Base-by-base conservation (phyloP, 1,139 yeast genomes). In the Spencermartinsiella ligniputridi region DNA sequence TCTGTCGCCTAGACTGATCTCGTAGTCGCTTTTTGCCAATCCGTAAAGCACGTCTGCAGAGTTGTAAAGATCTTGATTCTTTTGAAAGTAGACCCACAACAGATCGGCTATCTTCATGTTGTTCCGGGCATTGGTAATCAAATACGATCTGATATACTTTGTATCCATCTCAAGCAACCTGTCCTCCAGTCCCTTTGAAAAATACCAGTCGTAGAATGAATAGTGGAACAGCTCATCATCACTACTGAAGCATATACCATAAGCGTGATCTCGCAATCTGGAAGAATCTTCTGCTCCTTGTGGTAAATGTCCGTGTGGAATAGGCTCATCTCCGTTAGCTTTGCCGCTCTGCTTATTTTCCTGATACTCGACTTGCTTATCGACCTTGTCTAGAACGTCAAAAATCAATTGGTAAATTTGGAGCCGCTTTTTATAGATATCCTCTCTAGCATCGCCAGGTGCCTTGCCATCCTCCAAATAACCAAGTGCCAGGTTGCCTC, bases 151-250 rank as follows among this genome's bases (percentile, higher is more conserved):
- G 37, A 92, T 79, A 57, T 72, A 90, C 9, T 92, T 88, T 0
- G 97, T 87, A 45, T 84, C 83, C 49, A 90, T 75, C 41, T 83
- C 87, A 52, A 92, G 70, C 37, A 94, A 70, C 48, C 89, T 76
- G 46, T 84, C 94, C 50, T 86, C 83, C 29, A 81, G 75, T 2
- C 88, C 90, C 60, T 86, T 86, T 37, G 75, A 69, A 35, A 89
- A 81, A 56, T 88, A 82, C 97, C 98, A 94, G 60, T 87, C 95
- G 63, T 94, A 94, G 53, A 92, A 78, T 53, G 86, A 85, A 63
- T 83, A 88, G 53, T 94, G 98, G 73, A 94, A 94, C 13, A 79
- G 64, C 58, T 83, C 87, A 59, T 92, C 97, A 40, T 76, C 72
- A 40, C 84, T 82, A 12, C 77, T 76, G 57, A 88, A 80, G 51